Percentiles rank a stretch among this genome's conserved stretches.
phyloP scores from a whole-genome alignment of 83 land plant species.

The Thuja plicata region DNA sequence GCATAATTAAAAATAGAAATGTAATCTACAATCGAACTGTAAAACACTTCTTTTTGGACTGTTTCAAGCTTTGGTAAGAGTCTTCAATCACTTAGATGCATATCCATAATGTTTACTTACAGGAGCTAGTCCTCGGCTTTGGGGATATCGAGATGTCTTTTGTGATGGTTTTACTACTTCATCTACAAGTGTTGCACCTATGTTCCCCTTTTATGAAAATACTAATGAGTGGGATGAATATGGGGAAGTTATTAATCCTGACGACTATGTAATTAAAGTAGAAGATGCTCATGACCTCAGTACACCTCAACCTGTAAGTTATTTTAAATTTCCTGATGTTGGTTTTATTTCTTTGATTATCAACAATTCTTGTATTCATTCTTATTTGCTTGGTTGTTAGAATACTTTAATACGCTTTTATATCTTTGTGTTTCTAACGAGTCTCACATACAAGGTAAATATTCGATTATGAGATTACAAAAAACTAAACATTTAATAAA shows the following conservation, averaged over 20 bases:
- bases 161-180: constrained; percentile 89
- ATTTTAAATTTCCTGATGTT: not conserved
- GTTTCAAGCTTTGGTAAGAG: not conserved
- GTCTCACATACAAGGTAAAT: not conserved
- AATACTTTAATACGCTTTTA: not conserved
- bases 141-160: constrained; percentile 59
- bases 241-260: constrained; percentile 95
- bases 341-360: not conserved
- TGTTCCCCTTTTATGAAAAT: constrained; percentile 91
- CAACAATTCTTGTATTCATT: not conserved
- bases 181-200: constrained; percentile 73
- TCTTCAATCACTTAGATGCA: not conserved
- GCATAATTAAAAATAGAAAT: not conserved
- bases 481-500: not conserved
- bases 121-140: constrained; percentile 26
- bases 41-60: not conserved
- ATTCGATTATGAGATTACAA: not conserved
- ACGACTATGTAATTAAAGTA: constrained; percentile 81
- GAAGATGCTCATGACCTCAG: constrained; percentile 56
- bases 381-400: not conserved
- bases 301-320: constrained; percentile 39
- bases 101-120: constrained; percentile 6
- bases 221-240: constrained; percentile 91
- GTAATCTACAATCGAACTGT: not conserved
- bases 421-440: not conserved